Conservation (phyloP, 257 asterid genomes). For the Gardenia jasminoides region DNA sequence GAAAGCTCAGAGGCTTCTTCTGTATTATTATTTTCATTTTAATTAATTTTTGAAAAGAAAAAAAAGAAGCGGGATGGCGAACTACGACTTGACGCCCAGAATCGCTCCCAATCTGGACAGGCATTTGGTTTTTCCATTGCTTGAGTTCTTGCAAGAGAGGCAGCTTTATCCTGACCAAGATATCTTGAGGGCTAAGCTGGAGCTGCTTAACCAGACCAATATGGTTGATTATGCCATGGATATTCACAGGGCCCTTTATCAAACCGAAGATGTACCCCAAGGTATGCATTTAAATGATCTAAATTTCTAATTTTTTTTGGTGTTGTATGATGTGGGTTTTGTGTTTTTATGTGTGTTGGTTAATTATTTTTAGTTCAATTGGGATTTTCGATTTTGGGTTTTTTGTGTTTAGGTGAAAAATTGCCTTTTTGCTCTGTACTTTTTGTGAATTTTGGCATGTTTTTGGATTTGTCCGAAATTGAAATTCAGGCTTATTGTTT, state of each 20-base stretch:
- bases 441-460: neutral
- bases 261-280: slow-evolving; percentile 88
- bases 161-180: slow-evolving; percentile 65
- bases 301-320: neutral
- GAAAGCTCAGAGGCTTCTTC: neutral
- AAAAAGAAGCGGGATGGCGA: slow-evolving; percentile 29
- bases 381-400: neutral
- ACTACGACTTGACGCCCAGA: slow-evolving; percentile 75
- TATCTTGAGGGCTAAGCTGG: slow-evolving; percentile 78
- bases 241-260: slow-evolving; percentile 83
- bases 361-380: too few species aligned
- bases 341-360: neutral
- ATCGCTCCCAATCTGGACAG: slow-evolving; percentile 84
- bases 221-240: slow-evolving; percentile 99
- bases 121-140: slow-evolving; percentile 84
- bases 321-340: neutral
- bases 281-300: slow-evolving; percentile 32
- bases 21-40: too few species aligned
- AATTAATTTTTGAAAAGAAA: too few species aligned
- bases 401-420: neutral
- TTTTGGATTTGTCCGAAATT: neutral
- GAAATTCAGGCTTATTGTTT: too few species aligned
- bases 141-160: slow-evolving; percentile 85
- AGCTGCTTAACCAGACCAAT: slow-evolving; percentile 78
- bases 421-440: neutral